A percentile compares a stretch with the other conserved stretches of the same genome.
phyloP scores from a whole-genome alignment of 192 early-diverging fungal species.

The Phlyctochytrium bullatum region DNA sequence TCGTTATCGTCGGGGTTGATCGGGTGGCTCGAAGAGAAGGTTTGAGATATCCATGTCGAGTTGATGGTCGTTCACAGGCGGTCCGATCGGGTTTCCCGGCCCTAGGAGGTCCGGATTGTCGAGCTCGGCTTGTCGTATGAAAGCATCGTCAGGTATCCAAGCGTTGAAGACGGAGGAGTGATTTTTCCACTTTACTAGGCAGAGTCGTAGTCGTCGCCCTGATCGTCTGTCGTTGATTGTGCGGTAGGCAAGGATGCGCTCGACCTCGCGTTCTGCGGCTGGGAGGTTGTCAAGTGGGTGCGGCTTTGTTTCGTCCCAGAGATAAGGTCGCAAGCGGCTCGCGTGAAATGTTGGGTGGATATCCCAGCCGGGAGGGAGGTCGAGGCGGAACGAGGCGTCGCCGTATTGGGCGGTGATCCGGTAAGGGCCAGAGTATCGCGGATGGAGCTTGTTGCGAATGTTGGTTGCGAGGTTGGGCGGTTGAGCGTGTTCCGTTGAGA shows the following conservation, averaged over 20 bases:
- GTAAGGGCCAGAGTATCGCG: conserved; percentile 8
- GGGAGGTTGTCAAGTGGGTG: conserved; percentile 5
- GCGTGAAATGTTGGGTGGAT: conserved; percentile 9
- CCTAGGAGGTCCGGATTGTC: too few relatives aligned
- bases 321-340: background rate
- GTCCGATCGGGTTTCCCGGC: too few relatives aligned
- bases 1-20: too few relatives aligned
- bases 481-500: background rate
- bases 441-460: background rate
- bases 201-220: too few relatives aligned
- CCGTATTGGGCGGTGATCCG: conserved; percentile 3
- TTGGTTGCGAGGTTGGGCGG: background rate
- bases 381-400: conserved; percentile 5
- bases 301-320: background rate
- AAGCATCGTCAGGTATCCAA: too few relatives aligned
- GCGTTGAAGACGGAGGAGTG: too few relatives aligned
- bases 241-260: conserved; percentile 10
- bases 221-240: too few relatives aligned
- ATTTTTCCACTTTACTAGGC: too few relatives aligned
- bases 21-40: too few relatives aligned
- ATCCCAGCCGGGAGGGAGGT: conserved; percentile 6
- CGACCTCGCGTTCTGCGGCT: background rate
- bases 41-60: too few relatives aligned
- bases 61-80: too few relatives aligned
- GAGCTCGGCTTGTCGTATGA: too few relatives aligned